Evolutionary conservation across 352 stramenopile genomes (phyloP).

Genomic region (Albugo laibachii): DNA sequence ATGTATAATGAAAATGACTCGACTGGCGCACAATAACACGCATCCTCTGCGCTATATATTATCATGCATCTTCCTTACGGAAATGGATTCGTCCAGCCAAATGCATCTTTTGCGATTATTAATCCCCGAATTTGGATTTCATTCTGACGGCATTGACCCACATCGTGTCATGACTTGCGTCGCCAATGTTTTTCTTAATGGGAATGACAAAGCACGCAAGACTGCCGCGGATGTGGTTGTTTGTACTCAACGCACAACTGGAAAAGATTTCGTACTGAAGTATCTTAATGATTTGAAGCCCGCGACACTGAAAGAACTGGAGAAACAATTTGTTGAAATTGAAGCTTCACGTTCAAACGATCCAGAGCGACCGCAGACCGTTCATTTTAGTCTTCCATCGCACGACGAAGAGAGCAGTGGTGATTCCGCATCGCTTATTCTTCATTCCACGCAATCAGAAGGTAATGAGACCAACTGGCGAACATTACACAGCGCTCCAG

Average conservation of each 20-base stretch:
- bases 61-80: constrained; percentile 47
- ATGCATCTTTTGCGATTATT: constrained; percentile 65
- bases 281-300: constrained; percentile 55
- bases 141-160: constrained; percentile 38
- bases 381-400: constrained; percentile 21
- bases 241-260: constrained; percentile 50
- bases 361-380: neutral
- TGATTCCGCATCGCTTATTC: constrained; percentile 17
- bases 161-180: constrained; percentile 26
- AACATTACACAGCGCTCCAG: constrained; percentile 40
- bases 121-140: constrained; percentile 59
- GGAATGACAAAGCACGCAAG: constrained; percentile 55
- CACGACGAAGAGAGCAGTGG: constrained; percentile 18
- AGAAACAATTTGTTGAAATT: constrained; percentile 49
- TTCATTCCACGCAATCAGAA: constrained; percentile 9
- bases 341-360: constrained; percentile 2
- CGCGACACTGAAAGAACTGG: constrained; percentile 59
- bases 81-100: constrained; percentile 39
- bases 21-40: constrained; percentile 24
- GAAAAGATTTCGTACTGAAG: constrained; percentile 40
- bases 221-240: constrained; percentile 58
- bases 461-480: constrained; percentile 22
- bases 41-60: constrained; percentile 32
- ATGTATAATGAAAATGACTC: constrained; percentile 50
- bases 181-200: constrained; percentile 22